These are phyloP conservation scores for Tylopilus sp. DNA, from an alignment of 768 basidiomycete species.

Conservation along the genomic window DNA sequence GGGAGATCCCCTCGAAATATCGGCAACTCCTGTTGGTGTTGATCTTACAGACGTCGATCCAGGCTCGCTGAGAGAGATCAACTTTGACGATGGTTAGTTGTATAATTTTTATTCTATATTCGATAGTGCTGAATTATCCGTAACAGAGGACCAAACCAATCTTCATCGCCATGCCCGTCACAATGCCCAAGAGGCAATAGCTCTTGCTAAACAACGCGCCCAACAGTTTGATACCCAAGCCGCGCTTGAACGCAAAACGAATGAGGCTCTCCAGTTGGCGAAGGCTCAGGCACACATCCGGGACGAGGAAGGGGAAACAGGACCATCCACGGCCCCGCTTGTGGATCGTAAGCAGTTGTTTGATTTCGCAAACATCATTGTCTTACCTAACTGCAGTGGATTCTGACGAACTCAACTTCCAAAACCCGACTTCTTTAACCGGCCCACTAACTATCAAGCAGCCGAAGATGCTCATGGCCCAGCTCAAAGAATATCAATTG, in stretches of 20 bases:
- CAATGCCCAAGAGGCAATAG: constrained; percentile 88
- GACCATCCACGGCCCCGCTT: constrained; percentile 42
- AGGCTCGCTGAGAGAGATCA: constrained; percentile 61
- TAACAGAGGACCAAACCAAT: constrained; percentile 81
- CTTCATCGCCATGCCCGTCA: constrained; percentile 79
- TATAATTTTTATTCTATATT: neutral
- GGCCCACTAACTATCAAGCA: constrained; percentile 85
- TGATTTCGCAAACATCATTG: neutral
- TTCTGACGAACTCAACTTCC: constrained; percentile 97
- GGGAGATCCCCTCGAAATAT: constrained; percentile 46
- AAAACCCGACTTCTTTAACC: constrained; percentile 90
- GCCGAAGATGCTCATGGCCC: constrained; percentile 94
- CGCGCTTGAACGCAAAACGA: constrained; percentile 77
- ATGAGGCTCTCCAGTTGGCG: constrained; percentile 69
- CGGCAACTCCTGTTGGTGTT: constrained; percentile 52
- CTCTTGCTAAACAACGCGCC: constrained; percentile 73
- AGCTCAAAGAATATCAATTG: constrained; percentile 96
- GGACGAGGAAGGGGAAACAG: constrained; percentile 40
- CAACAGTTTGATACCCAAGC: constrained; percentile 82
- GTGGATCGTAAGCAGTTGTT: constrained; percentile 61
- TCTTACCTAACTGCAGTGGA: constrained; percentile 56
- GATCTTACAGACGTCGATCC: constrained; percentile 55
- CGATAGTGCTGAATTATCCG: constrained; percentile 1
- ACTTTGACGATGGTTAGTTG: constrained; percentile 84
- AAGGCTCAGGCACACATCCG: constrained; percentile 47